Percentiles rank a stretch among this genome's conserved stretches.
phyloP scores from a whole-genome alignment of 257 asterid genomes.

The Eucommia ulmoides region DNA sequence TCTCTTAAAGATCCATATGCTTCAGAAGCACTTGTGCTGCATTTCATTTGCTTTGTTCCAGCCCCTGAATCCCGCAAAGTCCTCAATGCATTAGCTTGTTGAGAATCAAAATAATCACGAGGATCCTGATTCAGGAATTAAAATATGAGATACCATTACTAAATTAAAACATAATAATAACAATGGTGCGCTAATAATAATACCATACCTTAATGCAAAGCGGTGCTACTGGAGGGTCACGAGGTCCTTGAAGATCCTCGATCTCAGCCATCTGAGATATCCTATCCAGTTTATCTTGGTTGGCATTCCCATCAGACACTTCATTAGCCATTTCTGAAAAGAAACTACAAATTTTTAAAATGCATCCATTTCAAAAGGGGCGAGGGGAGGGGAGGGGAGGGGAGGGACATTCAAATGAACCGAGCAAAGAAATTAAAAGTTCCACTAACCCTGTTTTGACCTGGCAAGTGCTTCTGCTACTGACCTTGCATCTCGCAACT shows the following conservation, averaged over 20 bases:
- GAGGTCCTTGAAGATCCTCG: conserved; percentile 96
- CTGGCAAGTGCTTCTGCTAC: conserved; percentile 92
- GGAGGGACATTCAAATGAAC: conserved; percentile 1
- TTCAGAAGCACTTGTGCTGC: conserved; percentile 39
- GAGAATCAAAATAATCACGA: conserved; percentile 92
- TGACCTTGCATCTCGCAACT: conserved; percentile 62
- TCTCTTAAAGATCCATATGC: conserved; percentile 56
- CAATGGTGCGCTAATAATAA: conserved; percentile 5
- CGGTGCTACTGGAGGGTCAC: conserved; percentile 76
- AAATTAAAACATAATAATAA: conserved; percentile 2
- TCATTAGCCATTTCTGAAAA: conserved; percentile 62
- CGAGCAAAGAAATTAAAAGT: background rate
- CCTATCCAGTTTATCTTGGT: conserved; percentile 43
- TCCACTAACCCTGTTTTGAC: conserved; percentile 56
- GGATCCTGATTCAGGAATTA: conserved; percentile 63
- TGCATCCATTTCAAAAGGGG: too few species aligned
- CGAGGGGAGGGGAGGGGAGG: background rate
- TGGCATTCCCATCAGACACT: conserved; percentile 34
- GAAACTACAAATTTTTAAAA: too few species aligned
- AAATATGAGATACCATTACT: conserved; percentile 14
- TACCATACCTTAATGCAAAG: conserved; percentile 75
- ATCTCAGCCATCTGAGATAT: conserved; percentile 61
- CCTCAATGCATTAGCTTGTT: conserved; percentile 73
- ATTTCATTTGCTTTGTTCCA: conserved; percentile 36
- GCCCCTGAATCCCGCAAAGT: conserved; percentile 55